Evolutionary conservation across 345 rosid species (phyloP).

Genomic region (Cardamine occulta): DNA sequence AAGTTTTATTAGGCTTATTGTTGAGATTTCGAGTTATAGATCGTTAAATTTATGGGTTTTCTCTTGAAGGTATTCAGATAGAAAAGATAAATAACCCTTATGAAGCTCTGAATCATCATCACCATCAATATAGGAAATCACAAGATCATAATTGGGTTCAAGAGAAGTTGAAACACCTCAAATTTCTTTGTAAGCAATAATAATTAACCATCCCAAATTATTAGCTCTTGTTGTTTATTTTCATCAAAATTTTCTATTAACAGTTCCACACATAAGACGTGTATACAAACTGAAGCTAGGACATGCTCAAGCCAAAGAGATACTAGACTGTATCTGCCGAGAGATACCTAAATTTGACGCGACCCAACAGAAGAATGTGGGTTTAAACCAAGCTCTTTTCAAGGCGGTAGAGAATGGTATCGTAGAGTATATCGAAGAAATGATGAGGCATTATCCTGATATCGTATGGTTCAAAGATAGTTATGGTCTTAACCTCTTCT

Average conservation of each 20-base stretch:
- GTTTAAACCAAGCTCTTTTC: slow-evolving; percentile 53
- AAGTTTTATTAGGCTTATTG: background rate
- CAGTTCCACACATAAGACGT: slow-evolving; percentile 55
- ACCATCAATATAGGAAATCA: slow-evolving; percentile 26
- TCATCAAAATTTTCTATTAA: background rate
- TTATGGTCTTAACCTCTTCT: slow-evolving; percentile 51
- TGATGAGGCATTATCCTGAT: slow-evolving; percentile 59
- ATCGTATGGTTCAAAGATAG: slow-evolving; percentile 60
- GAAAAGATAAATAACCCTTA: slow-evolving; percentile 29
- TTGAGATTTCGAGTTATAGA: background rate
- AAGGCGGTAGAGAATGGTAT: slow-evolving; percentile 65
- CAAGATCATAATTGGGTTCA: slow-evolving; percentile 9
- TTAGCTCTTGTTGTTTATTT: background rate
- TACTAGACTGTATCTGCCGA: slow-evolving; percentile 53
- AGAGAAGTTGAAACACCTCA: slow-evolving; percentile 33
- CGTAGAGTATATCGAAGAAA: slow-evolving; percentile 61
- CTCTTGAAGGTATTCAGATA: slow-evolving; percentile 35
- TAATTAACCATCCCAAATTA: background rate
- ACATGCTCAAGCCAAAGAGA: slow-evolving; percentile 57
- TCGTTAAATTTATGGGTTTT: background rate
- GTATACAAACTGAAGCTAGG: slow-evolving; percentile 58
- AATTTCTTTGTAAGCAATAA: slow-evolving; percentile 41
- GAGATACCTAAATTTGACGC: slow-evolving; percentile 51
- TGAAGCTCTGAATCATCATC: slow-evolving; percentile 22
- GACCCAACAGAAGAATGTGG: slow-evolving; percentile 41